Evolutionary conservation across 129 eudicot genomes (phyloP).

Genomic region (Scalesia atractyloides): DNA sequence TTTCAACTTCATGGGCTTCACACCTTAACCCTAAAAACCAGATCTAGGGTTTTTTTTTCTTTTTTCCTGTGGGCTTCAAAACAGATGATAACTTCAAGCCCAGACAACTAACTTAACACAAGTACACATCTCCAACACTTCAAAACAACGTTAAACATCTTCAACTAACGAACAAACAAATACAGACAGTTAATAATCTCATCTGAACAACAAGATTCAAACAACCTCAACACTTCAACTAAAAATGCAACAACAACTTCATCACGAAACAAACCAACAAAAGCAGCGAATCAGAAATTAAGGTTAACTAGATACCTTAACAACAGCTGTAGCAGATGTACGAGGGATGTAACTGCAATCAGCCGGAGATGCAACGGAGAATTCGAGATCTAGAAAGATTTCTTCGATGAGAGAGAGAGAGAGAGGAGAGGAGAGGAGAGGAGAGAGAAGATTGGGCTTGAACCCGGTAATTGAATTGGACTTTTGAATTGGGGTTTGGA

Average conservation of each 20-base stretch:
- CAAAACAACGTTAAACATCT: not conserved
- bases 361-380: slow-evolving; percentile 20
- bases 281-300: not conserved
- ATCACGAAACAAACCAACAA: not conserved
- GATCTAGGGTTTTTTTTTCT: slow-evolving; percentile 39
- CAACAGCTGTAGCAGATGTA: slow-evolving; percentile 8
- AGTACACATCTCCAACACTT: not conserved
- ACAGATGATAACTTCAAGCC: slow-evolving; percentile 16
- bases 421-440: slow-evolving; percentile 1
- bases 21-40: slow-evolving; percentile 32
- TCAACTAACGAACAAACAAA: slow-evolving; percentile 5
- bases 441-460: slow-evolving; percentile 64
- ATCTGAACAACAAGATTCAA: slow-evolving; percentile 3
- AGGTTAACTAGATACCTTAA: slow-evolving; percentile 16
- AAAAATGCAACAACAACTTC: not conserved
- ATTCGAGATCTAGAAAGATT: slow-evolving; percentile 46
- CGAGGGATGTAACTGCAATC: not conserved
- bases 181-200: not conserved
- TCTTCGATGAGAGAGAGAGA: slow-evolving; percentile 30
- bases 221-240: not conserved
- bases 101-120: slow-evolving; percentile 1
- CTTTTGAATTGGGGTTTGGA: slow-evolving; percentile 43
- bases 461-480: slow-evolving; percentile 56
- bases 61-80: slow-evolving; percentile 44
- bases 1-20: slow-evolving; percentile 28